Base-by-base conservation (phyloP, 2,329 filamentous ascomycete species). In the Ascochyta viciae-villosae region DNA sequence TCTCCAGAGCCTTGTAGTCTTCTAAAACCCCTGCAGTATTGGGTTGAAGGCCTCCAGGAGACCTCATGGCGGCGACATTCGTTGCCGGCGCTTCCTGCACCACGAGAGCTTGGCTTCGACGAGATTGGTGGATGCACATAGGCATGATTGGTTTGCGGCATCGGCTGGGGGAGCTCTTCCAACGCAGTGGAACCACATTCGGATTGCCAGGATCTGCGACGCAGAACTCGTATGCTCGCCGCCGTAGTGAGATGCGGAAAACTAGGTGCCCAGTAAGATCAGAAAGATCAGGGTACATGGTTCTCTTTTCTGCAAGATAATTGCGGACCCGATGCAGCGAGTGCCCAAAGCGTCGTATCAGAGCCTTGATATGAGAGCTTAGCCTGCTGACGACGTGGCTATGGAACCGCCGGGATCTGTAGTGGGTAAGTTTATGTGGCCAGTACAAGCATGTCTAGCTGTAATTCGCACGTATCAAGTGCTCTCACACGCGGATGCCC, bases 51-150 rank as follows among this genome's bases (percentile, higher is more conserved):
- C 29, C 10, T 31, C 12, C 12, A 15, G 2, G 4, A 15, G 13
- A 31, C 3, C 10, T 12, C 13, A 38, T 39, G 38, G 45, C 40
- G 34, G 38, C 37, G 57, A 41, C 60, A 37, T 63, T 56, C 58
- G 38, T 54, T 46, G 50, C 49, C 49, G 70, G 70, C 71, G 70
- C 70, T 71, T 73, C 72, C 71, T 71, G 53, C 58, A 51, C 50
- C 53, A 53, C 46, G 46, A 45, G 43, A 38, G 49, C 50, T 46
- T 51, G 52, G 44, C 27, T 22, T 29, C 48, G 57, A 56, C 23
- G 47, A 22, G 13, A 45, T 41, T 39, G 53, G 57, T 43, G 51
- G 54, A 57, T 40, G 49, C 57, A 54, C 29, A 41, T n/a, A 47
- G 10, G 35, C 27, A 23, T 68, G 60, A 72, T 72, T 72, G 69